Conservation (phyloP, 2,329 filamentous ascomycete genomes). For the Penicillium expansum region DNA sequence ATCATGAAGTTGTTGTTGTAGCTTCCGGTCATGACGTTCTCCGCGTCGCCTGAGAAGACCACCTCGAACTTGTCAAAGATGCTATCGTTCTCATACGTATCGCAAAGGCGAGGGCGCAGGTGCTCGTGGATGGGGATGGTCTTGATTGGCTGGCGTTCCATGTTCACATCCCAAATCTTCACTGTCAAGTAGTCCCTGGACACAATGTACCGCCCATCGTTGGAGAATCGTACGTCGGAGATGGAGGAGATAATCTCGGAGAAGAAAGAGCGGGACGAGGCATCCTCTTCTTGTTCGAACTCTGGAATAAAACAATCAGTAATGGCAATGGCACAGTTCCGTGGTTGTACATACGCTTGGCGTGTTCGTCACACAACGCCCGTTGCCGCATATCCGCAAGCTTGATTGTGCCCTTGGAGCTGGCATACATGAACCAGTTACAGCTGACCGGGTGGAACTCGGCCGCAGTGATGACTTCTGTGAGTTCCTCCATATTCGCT, state of each 20-base stretch:
- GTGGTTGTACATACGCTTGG: conserved; percentile 68
- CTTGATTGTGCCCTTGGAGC: conserved; percentile 98
- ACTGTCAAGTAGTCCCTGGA: conserved; percentile 97
- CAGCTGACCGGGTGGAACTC: conserved; percentile 97
- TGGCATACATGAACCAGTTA: conserved; percentile 99
- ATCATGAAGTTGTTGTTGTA: conserved; percentile 99
- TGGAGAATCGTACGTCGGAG: conserved; percentile 95
- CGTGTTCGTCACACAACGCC: conserved; percentile 90
- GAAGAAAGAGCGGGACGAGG: conserved; percentile 95
- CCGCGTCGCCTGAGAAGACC: conserved; percentile 94
- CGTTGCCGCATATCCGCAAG: conserved; percentile 97
- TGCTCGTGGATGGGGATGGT: conserved; percentile 99
- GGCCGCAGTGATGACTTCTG: conserved; percentile 96
- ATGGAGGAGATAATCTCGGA: conserved; percentile 99
- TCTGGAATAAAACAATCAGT: conserved; percentile 53
- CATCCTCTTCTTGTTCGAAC: conserved; percentile 98
- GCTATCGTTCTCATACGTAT: conserved; percentile 98
- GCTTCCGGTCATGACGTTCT: conserved; percentile 99
- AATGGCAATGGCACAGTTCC: conserved; percentile 7
- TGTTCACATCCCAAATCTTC: conserved; percentile 99
- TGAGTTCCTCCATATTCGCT: conserved; percentile 99
- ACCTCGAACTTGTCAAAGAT: conserved; percentile 99
- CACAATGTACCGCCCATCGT: conserved; percentile 94
- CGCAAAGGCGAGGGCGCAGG: conserved; percentile 85
- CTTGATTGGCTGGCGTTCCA: conserved; percentile 96